A percentile compares a stretch with the other conserved stretches of the same genome.
Conservation (phyloP, 257 asterid genomes). For the Rauvolfia tetraphylla region DNA sequence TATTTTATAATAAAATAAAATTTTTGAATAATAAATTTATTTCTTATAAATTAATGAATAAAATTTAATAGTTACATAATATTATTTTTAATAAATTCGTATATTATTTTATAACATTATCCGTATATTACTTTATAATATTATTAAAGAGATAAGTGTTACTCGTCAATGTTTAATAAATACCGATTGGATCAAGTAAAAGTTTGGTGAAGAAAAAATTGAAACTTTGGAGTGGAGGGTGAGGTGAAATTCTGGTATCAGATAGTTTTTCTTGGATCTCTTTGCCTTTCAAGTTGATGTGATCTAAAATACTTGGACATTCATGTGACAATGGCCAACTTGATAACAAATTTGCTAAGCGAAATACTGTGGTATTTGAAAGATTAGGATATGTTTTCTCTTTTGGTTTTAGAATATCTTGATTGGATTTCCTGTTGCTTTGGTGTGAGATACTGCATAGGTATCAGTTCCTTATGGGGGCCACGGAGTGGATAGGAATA, state of each 20-base stretch:
- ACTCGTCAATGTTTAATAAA: too few relatives aligned
- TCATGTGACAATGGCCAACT: background rate
- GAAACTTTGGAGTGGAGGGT: background rate
- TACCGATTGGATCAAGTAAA: too few relatives aligned
- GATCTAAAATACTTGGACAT: background rate
- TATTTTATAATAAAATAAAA: background rate
- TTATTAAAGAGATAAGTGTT: too few relatives aligned
- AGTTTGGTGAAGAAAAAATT: background rate
- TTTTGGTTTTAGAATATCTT: constrained; percentile 4
- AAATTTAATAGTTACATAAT: too few relatives aligned
- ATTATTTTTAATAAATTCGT: too few relatives aligned
- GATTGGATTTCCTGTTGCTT: background rate
- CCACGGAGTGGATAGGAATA: background rate
- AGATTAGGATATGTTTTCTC: constrained; percentile 10
- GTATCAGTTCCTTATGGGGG: background rate
- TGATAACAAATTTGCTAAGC: background rate
- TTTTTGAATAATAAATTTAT: too few relatives aligned
- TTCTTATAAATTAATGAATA: too few relatives aligned
- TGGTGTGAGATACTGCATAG: background rate
- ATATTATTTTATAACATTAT: too few relatives aligned
- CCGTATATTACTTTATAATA: too few relatives aligned
- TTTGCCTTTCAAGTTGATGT: constrained; percentile 1
- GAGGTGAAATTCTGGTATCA: constrained; percentile 7
- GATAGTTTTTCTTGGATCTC: background rate
- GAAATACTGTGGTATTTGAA: background rate